Evolutionary conservation across 1,284 basidiomycete genomes (phyloP).

Genomic region (Ceratobasidium theobromae): DNA sequence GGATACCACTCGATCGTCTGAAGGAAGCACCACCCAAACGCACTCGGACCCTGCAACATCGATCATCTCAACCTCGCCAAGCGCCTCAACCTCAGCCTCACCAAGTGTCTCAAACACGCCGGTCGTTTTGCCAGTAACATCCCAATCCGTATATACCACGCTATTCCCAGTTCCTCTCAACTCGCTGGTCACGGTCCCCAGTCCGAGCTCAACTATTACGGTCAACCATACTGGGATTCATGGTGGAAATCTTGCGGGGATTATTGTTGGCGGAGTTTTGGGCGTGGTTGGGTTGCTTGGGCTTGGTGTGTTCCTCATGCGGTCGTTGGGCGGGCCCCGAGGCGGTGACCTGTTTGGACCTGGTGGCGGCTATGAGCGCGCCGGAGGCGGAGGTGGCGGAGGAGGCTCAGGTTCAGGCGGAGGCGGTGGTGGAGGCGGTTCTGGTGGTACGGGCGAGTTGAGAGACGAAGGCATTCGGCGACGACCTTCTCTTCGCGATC

Average conservation of each 20-base stretch:
- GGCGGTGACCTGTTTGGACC: neutral
- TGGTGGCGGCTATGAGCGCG: neutral
- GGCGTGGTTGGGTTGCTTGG: constrained; percentile 17
- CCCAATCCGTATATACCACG: too few species aligned
- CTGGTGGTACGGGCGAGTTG: constrained; percentile 1
- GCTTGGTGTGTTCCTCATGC: constrained; percentile 3
- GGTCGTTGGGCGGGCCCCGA: neutral
- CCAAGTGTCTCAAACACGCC: too few species aligned
- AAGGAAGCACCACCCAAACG: too few species aligned
- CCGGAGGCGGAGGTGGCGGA: neutral
- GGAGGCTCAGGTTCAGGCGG: neutral
- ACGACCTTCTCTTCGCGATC: constrained; percentile 8
- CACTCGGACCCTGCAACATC: too few species aligned
- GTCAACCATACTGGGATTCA: neutral
- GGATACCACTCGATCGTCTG: too few species aligned
- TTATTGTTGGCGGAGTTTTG: constrained; percentile 1
- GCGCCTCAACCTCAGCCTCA: too few species aligned
- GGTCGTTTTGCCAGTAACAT: too few species aligned
- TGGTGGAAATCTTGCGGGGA: neutral
- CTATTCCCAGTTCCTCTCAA: neutral
- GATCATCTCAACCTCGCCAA: too few species aligned
- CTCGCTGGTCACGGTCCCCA: neutral
- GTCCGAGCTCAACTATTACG: neutral
- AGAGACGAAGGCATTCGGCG: neutral
- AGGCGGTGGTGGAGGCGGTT: neutral